Conservation (phyloP, 73 alveolate species). For the Durusdinium trenchii region DNA sequence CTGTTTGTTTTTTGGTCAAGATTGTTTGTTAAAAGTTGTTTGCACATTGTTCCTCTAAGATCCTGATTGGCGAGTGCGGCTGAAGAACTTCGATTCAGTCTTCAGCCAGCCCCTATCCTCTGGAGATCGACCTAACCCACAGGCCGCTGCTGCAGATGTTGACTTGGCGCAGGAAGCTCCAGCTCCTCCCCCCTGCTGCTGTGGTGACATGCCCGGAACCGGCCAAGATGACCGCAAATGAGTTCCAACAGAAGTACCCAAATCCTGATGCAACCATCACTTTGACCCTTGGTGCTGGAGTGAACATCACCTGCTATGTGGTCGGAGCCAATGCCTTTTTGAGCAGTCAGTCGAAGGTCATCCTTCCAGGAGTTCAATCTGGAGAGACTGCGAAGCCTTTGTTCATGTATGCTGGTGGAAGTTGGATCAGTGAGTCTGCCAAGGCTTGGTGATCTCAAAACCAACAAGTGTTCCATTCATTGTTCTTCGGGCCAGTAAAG, state of each 20-base stretch:
- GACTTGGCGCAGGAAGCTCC: neutral
- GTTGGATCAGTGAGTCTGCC: slow-evolving; percentile 37
- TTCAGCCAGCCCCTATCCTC: neutral
- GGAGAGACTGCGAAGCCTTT: neutral
- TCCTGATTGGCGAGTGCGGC: slow-evolving; percentile 49
- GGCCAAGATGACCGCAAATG: neutral
- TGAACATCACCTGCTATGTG: slow-evolving; percentile 5
- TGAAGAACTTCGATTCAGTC: slow-evolving; percentile 10
- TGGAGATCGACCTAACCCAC: neutral
- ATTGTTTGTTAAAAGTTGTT: neutral
- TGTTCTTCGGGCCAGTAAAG: neutral
- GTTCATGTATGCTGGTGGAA: slow-evolving; percentile 55
- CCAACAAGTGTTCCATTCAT: neutral
- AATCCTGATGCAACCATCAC: neutral
- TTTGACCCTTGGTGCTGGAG: neutral
- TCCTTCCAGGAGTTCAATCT: neutral
- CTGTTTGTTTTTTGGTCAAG: neutral
- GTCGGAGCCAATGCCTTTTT: neutral
- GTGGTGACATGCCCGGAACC: neutral
- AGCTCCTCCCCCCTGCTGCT: neutral
- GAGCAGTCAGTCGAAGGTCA: neutral
- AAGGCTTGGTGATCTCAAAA: neutral
- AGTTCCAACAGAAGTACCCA: slow-evolving; percentile 6
- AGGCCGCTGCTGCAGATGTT: neutral
- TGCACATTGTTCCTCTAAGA: neutral